Conservation (phyloP, 352 stramenopile genomes). For the Peronospora farinosa region DNA sequence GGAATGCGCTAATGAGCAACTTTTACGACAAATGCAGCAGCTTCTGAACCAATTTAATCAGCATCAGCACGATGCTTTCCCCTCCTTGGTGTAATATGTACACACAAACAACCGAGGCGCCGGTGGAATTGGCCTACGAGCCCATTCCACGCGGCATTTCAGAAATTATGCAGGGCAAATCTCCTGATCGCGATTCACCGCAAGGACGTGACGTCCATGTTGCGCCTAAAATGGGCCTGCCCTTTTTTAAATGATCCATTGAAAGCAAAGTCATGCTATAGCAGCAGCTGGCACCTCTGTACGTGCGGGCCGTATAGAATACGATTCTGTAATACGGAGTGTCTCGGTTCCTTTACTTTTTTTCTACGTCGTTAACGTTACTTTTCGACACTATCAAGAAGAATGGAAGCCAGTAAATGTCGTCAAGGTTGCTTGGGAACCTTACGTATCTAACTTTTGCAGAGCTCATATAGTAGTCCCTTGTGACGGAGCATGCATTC, state of each 20-base stretch:
- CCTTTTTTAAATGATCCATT: background rate
- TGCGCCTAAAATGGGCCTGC: conserved; percentile 1
- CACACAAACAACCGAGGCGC: conserved; percentile 1
- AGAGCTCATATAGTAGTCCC: too few species aligned
- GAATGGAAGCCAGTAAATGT: too few species aligned
- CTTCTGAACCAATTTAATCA: conserved; percentile 27
- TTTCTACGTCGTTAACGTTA: too few species aligned
- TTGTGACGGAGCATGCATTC: too few species aligned
- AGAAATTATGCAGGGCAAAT: conserved; percentile 82
- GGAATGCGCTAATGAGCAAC: conserved; percentile 46
- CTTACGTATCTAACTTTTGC: too few species aligned
- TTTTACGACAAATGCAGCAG: conserved; percentile 34
- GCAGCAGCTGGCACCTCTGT: background rate
- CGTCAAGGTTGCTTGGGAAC: too few species aligned
- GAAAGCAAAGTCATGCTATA: background rate
- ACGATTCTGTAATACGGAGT: too few species aligned
- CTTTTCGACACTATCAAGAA: too few species aligned
- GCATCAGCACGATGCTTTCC: conserved; percentile 18
- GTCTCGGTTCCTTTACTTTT: too few species aligned
- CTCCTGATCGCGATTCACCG: conserved; percentile 77
- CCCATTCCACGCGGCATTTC: conserved; percentile 22
- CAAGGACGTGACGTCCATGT: conserved; percentile 15
- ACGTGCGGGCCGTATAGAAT: too few species aligned
- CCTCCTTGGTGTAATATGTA: background rate
- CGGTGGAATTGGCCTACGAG: conserved; percentile 32